These are phyloP conservation scores for Coemansia sp. DNA, from an alignment of 192 early-diverging fungal genomes.

Conservation along the genomic window DNA sequence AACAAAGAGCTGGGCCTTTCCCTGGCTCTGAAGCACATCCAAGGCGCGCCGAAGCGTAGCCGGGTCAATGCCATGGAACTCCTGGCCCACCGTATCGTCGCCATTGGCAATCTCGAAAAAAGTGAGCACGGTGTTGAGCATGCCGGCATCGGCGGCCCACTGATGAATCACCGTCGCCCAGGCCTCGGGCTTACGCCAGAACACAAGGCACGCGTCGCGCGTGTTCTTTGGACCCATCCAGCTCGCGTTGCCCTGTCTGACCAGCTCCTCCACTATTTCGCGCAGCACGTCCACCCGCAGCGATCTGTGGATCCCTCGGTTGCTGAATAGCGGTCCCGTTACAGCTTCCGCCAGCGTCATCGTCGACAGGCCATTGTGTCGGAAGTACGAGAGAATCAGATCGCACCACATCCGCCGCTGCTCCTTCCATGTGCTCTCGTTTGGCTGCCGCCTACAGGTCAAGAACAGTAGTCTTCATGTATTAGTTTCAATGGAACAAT, in stretches of 20 bases:
- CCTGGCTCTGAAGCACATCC: conserved; percentile 78
- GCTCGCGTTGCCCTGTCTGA: conserved; percentile 59
- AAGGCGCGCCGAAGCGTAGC: conserved; percentile 72
- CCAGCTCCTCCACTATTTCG: conserved; percentile 75
- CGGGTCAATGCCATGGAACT: conserved; percentile 78
- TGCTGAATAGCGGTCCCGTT: conserved; percentile 65
- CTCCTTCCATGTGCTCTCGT: conserved; percentile 75
- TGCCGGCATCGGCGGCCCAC: conserved; percentile 78
- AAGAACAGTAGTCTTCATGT: neutral
- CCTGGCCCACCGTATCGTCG: conserved; percentile 74
- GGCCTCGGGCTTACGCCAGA: conserved; percentile 88
- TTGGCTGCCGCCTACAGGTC: conserved; percentile 70
- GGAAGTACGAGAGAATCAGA: conserved; percentile 73
- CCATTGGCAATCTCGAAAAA: conserved; percentile 87
- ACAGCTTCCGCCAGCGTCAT: conserved; percentile 65
- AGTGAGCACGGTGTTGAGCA: conserved; percentile 81
- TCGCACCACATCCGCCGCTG: conserved; percentile 80
- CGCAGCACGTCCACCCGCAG: conserved; percentile 63
- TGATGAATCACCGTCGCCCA: conserved; percentile 82
- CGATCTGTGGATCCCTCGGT: conserved; percentile 69
- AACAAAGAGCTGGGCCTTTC: conserved; percentile 79
- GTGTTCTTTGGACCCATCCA: conserved; percentile 51
- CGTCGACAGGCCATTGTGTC: conserved; percentile 61
- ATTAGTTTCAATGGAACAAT: neutral
- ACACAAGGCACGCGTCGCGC: conserved; percentile 64